Evolutionary conservation across 352 stramenopile genomes (phyloP), one percentile per base, ranked within the genome.

Genomic region (Phytophthora capsici): DNA sequence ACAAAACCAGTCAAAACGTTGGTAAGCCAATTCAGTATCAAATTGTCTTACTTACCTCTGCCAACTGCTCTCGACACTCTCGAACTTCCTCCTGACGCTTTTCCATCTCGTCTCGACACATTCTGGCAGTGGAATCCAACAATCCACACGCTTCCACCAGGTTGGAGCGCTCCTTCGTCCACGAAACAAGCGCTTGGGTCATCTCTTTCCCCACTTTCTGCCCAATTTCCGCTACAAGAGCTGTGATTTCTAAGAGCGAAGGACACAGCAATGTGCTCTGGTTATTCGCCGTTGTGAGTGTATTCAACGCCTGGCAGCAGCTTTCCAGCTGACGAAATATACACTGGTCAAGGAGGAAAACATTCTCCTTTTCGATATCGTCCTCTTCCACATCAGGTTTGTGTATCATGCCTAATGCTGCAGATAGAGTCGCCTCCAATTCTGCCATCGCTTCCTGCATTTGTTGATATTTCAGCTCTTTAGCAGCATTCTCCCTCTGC

Each of bases 51-150:
- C 45, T 53, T 36, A 80, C 74, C 69, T 78, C 58, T 23, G 55
- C 12, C n/a, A 82, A 56, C 20, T 66, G 41, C n/a, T 54, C 45
- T 51, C 64, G 55, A 19, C 34, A 71, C 9, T 71, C 55, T 30
- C 50, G 44, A 37, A 75, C 36, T 20, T 73, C 57, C 0, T 58
- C 43, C 22, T 86, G 75, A 26, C 75, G 55, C 36, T 77, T 75
- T 4, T 70, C 49, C 66, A 86, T 77, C 40, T 80, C 76, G 2
- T 66, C 10, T 32, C 74, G 65, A 17, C 76, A 87, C 28, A 78
- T 32, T 16, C 23, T 38, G 23, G 63, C 62, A 0, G 80, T 75
- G 3, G 60, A 51, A 23, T 87, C 58, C 19, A 89, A 46, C n/a
- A 57, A 53, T 12, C 66, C 25, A 37, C 66, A 73, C 1, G 79